phyloP scores from a whole-genome alignment of 768 basidiomycete species.

The Cyclocybe cylindracea region DNA sequence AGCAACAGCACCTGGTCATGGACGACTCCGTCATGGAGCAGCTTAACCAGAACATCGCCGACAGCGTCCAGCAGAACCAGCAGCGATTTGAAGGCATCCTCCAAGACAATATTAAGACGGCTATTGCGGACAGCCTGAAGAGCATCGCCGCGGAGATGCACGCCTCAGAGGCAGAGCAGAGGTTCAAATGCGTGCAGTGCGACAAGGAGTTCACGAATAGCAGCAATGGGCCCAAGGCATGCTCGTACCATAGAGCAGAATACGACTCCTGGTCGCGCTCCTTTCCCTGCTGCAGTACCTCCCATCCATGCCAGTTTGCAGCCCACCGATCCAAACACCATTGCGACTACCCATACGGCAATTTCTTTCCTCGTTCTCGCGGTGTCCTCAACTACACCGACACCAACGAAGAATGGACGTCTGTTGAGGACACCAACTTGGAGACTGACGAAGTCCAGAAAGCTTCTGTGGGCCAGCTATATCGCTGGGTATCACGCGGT shows the following conservation, averaged over 20 bases:
- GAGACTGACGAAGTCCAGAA: constrained; percentile 29
- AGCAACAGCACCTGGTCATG: constrained; percentile 34
- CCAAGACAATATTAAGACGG: constrained; percentile 32
- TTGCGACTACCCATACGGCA: constrained; percentile 41
- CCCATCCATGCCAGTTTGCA: constrained; percentile 35
- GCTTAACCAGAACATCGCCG: constrained; percentile 33
- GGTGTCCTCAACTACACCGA: constrained; percentile 32
- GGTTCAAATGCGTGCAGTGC: constrained; percentile 40
- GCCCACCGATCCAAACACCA: constrained; percentile 39
- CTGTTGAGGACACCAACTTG: constrained; percentile 35
- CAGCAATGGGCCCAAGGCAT: constrained; percentile 38
- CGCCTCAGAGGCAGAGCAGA: constrained; percentile 35
- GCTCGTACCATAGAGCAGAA: constrained; percentile 37
- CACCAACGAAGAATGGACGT: constrained; percentile 33
- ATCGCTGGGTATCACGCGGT: constrained; percentile 37
- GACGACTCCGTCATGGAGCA: constrained; percentile 43
- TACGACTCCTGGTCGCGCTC: constrained; percentile 34
- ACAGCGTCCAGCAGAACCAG: constrained; percentile 33
- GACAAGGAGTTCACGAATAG: constrained; percentile 35
- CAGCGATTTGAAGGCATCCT: constrained; percentile 29
- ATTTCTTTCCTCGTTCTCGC: constrained; percentile 35
- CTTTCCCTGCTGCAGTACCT: constrained; percentile 36
- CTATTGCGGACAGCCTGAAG: constrained; percentile 37
- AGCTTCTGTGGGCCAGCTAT: constrained; percentile 29
- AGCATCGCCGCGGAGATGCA: constrained; percentile 34